Evolutionary conservation across 345 rosid genomes (phyloP), one percentile per base, ranked within the genome.

Genomic region (Linum usitatissimum): DNA sequence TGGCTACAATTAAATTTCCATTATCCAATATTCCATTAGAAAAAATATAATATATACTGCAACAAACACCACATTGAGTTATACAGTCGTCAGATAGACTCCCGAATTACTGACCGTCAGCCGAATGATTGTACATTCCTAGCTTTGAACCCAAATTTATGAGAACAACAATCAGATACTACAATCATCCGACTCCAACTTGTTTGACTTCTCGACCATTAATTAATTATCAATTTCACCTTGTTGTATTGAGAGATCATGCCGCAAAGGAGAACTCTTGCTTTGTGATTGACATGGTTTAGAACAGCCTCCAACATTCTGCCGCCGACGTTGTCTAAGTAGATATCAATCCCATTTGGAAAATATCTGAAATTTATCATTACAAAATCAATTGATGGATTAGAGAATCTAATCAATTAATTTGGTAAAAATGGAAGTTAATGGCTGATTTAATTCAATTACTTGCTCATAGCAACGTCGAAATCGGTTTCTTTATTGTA

Each of bases 281-380:
- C 84, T 5, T 34, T 53, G 0, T 2, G 17, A 31, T 82, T 79
- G 21, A 79, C 78, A 36, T 82, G 82, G 64, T 79, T 79, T 9
- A 82, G 74, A 39, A 79, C 86, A 7, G 82, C 84, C 48, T 79
- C 84, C 3, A 82, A 75, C 82, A 71, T 79, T 68, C 72, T 80
- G 6, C 84, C 86, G 0, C 84, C 84, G 23, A 82, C 86, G 30
- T 82, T 82, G 57, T 82, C 84, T 0, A 79, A 66, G 65, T 76
- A 82, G 30, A 77, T 0, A 65, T 82, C 86, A 23, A 82, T 82
- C 6, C 82, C 84, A 3, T 70, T 19, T 0, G 84, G 82, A 48
- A 74, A 71, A 59, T 76, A 72, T 70, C 83, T 78, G 69, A 23
- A 23, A 23, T 23, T 23, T 23, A n/a, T n/a, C n/a, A n/a, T n/a